Evolutionary conservation across 1,284 basidiomycete genomes (phyloP).

Genomic region (Fomitiporia mediterranea): DNA sequence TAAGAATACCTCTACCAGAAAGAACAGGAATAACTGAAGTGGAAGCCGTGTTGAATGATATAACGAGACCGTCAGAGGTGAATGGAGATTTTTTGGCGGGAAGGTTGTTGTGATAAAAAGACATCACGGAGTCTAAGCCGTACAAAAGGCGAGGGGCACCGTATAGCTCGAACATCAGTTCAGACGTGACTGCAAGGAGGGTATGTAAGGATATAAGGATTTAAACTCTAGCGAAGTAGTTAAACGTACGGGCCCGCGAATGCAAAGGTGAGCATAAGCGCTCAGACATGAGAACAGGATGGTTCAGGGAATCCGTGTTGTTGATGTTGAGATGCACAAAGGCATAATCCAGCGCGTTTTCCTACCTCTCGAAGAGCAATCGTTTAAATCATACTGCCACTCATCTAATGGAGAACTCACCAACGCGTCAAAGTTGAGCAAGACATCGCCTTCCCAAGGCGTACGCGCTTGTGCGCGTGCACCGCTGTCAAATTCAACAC

Average conservation of each 20-base stretch:
- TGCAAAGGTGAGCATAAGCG: constrained; percentile 86
- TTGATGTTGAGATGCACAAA: constrained; percentile 81
- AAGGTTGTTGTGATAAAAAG: constrained; percentile 76
- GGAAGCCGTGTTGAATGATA: constrained; percentile 82
- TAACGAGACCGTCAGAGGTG: constrained; percentile 67
- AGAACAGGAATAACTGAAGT: constrained; percentile 87
- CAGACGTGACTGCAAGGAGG: constrained; percentile 77
- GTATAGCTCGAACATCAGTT: constrained; percentile 96
- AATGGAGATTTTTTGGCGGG: constrained; percentile 38
- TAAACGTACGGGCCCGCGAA: constrained; percentile 65
- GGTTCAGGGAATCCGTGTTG: constrained; percentile 72
- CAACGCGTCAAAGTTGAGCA: constrained; percentile 87
- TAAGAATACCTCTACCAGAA: constrained; percentile 74
- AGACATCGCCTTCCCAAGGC: constrained; percentile 87
- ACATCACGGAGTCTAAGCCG: constrained; percentile 90
- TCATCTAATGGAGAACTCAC: constrained; percentile 44
- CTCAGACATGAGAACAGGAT: constrained; percentile 95
- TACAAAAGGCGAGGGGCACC: constrained; percentile 83
- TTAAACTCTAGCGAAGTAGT: constrained; percentile 4
- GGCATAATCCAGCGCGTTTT: constrained; percentile 90
- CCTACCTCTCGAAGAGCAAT: constrained; percentile 49
- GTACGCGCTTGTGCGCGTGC: constrained; percentile 73
- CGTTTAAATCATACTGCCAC: neutral
- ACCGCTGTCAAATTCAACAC: constrained; percentile 78
- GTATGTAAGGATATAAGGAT: constrained; percentile 21